Evolutionary conservation across 345 rosid genomes (phyloP), one percentile per base, ranked within the genome.

Genomic region (Limnanthes douglasii): DNA sequence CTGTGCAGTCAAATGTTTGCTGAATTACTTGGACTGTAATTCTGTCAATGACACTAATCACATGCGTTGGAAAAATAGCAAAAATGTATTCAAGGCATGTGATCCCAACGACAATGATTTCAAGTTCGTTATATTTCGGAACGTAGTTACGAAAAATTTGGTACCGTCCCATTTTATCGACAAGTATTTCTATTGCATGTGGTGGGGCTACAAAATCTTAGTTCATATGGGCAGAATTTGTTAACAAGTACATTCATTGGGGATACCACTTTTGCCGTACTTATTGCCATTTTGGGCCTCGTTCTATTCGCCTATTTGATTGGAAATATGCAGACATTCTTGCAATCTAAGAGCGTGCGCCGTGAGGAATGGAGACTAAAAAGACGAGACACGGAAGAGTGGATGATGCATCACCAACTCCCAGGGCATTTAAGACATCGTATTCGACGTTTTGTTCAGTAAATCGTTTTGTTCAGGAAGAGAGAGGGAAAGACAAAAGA

Each of bases 271-370:
- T 76, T 88, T 60, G 80, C 97, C 22, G 78, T 84, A 34, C 78
- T 84, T 20, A 74, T 84, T 50, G 70, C 86, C 12, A 76, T 77
- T 46, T 41, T 77, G 55, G 95, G 94, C 57, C 95, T 84, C 42
- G 78, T 88, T 44, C 65, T 84, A 31, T 88, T 79, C 49, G 81
- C 95, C 5, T 86, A 83, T 62, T 68, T 84, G 69, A 88, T 88
- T 46, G 95, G 94, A 47, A 88, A 88, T 64, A 84, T 88, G 94
- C 94, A 84, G 84, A n/a, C n/a, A n/a, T n/a, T n/a, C n/a, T n/a
- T n/a, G n/a, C n/a, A n/a, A n/a, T n/a, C n/a, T n/a, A n/a, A n/a
- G n/a, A n/a, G n/a, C n/a, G n/a, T n/a, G n/a, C n/a, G n/a, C n/a
- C n/a, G n/a, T n/a, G n/a, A n/a, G n/a, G n/a, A n/a, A n/a, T n/a